A percentile compares a stretch with the other conserved stretches of the same genome.
Evolutionary conservation across 2,329 filamentous ascomycete genomes (phyloP).

Genomic region (Xenoacremonium recifei): DNA sequence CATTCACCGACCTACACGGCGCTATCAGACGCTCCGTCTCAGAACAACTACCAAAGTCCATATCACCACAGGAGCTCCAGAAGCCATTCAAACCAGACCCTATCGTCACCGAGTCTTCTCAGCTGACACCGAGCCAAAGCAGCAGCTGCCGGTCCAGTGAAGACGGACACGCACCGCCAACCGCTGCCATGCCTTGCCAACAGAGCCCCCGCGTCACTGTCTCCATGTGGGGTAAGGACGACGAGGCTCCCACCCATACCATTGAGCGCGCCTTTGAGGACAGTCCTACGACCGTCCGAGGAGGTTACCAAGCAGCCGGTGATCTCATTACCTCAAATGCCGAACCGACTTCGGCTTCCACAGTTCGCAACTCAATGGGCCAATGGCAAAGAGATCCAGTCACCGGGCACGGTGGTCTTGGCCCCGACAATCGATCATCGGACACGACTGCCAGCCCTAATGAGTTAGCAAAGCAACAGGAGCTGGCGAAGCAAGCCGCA

Average conservation of each 20-base stretch:
- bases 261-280: constrained; percentile 41
- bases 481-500: constrained; percentile 45
- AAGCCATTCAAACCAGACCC: constrained; percentile 36
- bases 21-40: constrained; percentile 20
- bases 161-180: constrained; percentile 41
- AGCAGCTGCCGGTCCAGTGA: constrained; percentile 51
- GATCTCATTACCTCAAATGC: constrained; percentile 34
- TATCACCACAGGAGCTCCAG: constrained; percentile 43
- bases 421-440: constrained; percentile 42
- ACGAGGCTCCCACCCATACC: constrained; percentile 33
- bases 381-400: constrained; percentile 38
- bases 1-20: constrained; percentile 33
- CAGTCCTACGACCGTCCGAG: constrained; percentile 33
- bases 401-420: constrained; percentile 46
- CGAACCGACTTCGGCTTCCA: constrained; percentile 19
- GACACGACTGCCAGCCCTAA: constrained; percentile 49
- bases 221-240: constrained; percentile 53
- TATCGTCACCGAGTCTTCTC: constrained; percentile 27
- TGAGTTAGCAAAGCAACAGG: constrained; percentile 41
- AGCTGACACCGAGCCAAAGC: constrained; percentile 50
- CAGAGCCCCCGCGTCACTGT: constrained; percentile 56
- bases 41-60: constrained; percentile 31
- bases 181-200: constrained; percentile 41
- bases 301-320: constrained; percentile 37
- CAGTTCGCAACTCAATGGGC: constrained; percentile 39